Percentiles rank a stretch among this genome's conserved stretches.
These are phyloP conservation scores for Acacia crassicarpa DNA, from an alignment of 306 rosid genomes.

Conservation along the genomic window DNA sequence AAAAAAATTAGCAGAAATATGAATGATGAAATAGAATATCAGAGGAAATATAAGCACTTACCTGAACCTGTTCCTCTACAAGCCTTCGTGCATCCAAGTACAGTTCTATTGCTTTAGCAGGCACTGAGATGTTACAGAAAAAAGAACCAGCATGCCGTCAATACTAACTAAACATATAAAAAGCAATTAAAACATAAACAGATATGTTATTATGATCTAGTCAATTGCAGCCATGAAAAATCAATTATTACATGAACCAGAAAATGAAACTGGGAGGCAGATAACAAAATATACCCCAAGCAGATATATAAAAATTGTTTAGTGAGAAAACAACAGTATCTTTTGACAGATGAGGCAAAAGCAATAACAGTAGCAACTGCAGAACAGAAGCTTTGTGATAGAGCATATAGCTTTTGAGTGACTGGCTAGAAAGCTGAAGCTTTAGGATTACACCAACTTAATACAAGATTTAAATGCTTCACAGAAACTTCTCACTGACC, in stretches of 20 bases:
- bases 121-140: conserved; percentile 54
- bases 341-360: neutral
- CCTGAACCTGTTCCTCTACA: conserved; percentile 81
- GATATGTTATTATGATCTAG: neutral
- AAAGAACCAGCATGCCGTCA: conserved; percentile 31
- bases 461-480: neutral
- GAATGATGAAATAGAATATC: conserved; percentile 13
- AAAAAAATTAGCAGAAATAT: neutral
- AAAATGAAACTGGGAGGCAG: neutral
- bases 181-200: neutral
- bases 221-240: neutral
- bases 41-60: conserved; percentile 33
- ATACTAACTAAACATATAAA: neutral
- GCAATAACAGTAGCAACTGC: neutral
- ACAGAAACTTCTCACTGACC: neutral
- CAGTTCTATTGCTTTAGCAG: conserved; percentile 73
- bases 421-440: neutral
- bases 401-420: neutral
- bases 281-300: neutral
- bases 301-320: neutral
- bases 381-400: neutral
- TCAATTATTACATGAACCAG: neutral
- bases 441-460: neutral
- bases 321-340: neutral
- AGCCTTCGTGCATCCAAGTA: conserved; percentile 83